A percentile compares a stretch with the other conserved stretches of the same genome.
Evolutionary conservation across 805 yeast genomes (phyloP).

Genomic region (Candida odintsovae): DNA sequence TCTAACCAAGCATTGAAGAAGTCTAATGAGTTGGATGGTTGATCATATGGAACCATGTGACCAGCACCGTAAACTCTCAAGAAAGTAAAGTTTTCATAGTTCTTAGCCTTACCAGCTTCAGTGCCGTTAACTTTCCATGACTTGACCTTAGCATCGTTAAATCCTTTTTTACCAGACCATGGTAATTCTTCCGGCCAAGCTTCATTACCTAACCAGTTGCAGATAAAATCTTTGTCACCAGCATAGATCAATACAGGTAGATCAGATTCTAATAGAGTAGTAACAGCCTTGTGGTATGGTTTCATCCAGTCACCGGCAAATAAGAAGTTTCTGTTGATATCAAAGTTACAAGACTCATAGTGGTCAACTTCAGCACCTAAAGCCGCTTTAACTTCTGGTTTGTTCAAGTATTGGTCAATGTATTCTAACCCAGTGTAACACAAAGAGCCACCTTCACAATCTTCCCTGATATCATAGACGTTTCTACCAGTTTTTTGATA

Average conservation of each 20-base stretch:
- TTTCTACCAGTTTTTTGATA: constrained; percentile 82
- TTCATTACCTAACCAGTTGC: constrained; percentile 94
- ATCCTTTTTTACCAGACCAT: constrained; percentile 55
- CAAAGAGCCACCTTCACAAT: constrained; percentile 63
- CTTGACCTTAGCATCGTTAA: constrained; percentile 37
- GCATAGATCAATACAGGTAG: constrained; percentile 87
- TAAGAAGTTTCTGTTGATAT: constrained; percentile 72
- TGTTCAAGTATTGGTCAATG: constrained; percentile 75
- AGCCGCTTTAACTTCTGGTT: constrained; percentile 67
- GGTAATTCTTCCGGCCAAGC: constrained; percentile 78
- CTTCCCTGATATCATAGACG: constrained; percentile 81
- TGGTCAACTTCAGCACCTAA: constrained; percentile 86
- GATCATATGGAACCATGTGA: constrained; percentile 93
- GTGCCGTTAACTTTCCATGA: constrained; percentile 44
- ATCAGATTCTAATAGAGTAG: constrained; percentile 61
- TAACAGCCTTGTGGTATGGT: constrained; percentile 76
- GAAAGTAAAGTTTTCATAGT: constrained; percentile 67
- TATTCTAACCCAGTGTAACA: constrained; percentile 79
- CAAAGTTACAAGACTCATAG: constrained; percentile 72
- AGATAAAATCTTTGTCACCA: constrained; percentile 93
- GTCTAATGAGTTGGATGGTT: constrained; percentile 69
- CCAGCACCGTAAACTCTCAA: constrained; percentile 86
- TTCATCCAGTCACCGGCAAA: constrained; percentile 90
- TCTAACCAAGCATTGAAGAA: constrained; percentile 83
- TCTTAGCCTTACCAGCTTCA: constrained; percentile 63